Conservation (phyloP, 2,329 filamentous ascomycete species). For the Fusarium armeniacum region DNA sequence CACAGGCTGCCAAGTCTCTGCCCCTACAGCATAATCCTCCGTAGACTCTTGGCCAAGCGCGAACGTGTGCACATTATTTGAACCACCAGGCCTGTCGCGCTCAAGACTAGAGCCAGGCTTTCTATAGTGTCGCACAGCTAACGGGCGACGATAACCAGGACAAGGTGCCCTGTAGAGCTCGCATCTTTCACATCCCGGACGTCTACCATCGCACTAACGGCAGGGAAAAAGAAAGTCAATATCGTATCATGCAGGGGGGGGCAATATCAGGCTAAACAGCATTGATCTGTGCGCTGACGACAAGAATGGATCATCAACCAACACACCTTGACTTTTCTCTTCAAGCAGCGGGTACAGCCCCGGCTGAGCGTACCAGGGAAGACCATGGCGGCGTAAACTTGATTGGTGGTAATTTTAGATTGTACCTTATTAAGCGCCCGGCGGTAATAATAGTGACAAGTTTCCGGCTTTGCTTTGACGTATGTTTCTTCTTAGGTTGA, state of each 20-base stretch:
- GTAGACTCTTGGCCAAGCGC: no score
- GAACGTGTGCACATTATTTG: no score
- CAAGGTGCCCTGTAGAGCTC: slow-evolving; percentile 29
- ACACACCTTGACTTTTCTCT: slow-evolving; percentile 33
- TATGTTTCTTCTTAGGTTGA: no score
- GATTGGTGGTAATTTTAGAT: background rate
- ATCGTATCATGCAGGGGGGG: background rate
- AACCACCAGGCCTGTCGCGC: background rate
- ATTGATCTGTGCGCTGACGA: background rate
- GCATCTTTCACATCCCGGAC: slow-evolving; percentile 30
- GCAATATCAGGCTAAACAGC: background rate
- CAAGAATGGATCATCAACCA: background rate
- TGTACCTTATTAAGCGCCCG: no score
- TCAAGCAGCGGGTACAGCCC: slow-evolving; percentile 29
- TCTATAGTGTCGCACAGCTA: slow-evolving; percentile 27
- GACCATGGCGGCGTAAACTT: slow-evolving; percentile 14
- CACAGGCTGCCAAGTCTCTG: no score
- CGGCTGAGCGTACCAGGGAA: slow-evolving; percentile 27
- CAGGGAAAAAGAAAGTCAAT: background rate
- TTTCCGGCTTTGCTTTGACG: no score
- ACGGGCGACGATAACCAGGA: slow-evolving; percentile 29
- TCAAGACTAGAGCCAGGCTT: slow-evolving; percentile 20
- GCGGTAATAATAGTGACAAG: no score
- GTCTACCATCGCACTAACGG: slow-evolving; percentile 28
- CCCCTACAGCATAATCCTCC: no score